These are phyloP conservation scores for Orbilia javanica DNA, from an alignment of 2,329 filamentous ascomycete genomes.

Conservation along the genomic window DNA sequence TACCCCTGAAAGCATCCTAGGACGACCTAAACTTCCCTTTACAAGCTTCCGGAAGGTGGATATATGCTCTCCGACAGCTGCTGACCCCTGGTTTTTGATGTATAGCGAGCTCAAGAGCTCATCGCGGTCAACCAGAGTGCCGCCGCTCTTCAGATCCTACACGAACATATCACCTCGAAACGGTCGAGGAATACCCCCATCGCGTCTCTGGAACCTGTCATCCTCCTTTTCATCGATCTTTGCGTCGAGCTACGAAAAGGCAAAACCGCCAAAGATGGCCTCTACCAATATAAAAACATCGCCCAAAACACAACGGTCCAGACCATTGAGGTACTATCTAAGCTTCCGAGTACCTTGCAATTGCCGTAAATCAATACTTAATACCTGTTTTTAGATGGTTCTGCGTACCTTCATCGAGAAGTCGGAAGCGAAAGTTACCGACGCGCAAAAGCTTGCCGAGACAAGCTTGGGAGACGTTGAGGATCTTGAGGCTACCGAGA, in stretches of 20 bases:
- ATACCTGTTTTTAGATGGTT: constrained; percentile 74
- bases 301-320: constrained; percentile 98
- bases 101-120: constrained; percentile 90
- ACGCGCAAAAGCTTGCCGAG: constrained; percentile 94
- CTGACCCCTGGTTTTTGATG: constrained; percentile 51
- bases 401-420: constrained; percentile 98
- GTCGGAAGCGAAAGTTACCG: constrained; percentile 94
- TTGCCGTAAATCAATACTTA: neutral
- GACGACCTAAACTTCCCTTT: neutral
- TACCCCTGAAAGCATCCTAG: neutral
- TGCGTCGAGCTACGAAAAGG: constrained; percentile 98
- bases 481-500: constrained; percentile 96
- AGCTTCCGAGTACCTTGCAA: neutral
- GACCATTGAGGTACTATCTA: constrained; percentile 82
- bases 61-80: constrained; percentile 33
- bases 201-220: constrained; percentile 94
- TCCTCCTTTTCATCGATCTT: constrained; percentile 96
- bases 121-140: constrained; percentile 95
- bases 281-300: constrained; percentile 99
- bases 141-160: constrained; percentile 91
- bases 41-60: constrained; percentile 17
- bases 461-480: constrained; percentile 88
- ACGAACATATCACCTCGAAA: constrained; percentile 99
- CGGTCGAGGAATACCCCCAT: constrained; percentile 95
- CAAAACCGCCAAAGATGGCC: constrained; percentile 96